phyloP scores from a whole-genome alignment of 495 filamentous ascomycete species.

The Tuber borchii region DNA sequence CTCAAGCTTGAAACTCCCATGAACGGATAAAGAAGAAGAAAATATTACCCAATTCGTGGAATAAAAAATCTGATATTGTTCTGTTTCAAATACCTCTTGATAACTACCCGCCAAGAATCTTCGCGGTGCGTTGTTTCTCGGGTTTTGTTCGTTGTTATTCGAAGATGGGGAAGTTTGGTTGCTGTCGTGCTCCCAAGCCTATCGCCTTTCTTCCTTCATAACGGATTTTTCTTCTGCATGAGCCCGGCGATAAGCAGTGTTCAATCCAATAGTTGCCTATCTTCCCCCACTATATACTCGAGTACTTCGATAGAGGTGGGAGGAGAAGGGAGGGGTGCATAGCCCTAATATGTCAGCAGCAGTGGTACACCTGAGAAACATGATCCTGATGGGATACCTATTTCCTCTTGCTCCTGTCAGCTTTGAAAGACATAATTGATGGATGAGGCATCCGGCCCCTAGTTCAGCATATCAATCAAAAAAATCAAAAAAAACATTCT shows the following conservation, averaged over 20 bases:
- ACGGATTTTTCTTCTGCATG: not conserved
- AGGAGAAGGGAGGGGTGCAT: too few species aligned
- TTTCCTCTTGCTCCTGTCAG: too few species aligned
- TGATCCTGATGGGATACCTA: too few species aligned
- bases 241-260: not conserved
- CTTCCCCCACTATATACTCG: not conserved
- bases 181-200: not conserved
- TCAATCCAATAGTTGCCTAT: not conserved
- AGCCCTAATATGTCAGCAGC: too few species aligned
- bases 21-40: not conserved
- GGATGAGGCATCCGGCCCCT: too few species aligned
- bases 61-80: not conserved
- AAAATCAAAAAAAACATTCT: too few species aligned
- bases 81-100: not conserved
- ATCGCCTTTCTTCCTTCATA: not conserved
- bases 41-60: conserved; percentile 1
- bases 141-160: not conserved
- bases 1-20: not conserved
- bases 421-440: too few species aligned
- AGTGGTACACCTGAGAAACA: too few species aligned
- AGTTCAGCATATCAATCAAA: too few species aligned
- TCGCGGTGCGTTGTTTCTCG: not conserved
- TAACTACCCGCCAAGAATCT: not conserved
- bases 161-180: not conserved
- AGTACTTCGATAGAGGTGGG: not conserved